Conservation (phyloP, 2,329 filamentous ascomycete species). For the Nemania bipapillata region DNA sequence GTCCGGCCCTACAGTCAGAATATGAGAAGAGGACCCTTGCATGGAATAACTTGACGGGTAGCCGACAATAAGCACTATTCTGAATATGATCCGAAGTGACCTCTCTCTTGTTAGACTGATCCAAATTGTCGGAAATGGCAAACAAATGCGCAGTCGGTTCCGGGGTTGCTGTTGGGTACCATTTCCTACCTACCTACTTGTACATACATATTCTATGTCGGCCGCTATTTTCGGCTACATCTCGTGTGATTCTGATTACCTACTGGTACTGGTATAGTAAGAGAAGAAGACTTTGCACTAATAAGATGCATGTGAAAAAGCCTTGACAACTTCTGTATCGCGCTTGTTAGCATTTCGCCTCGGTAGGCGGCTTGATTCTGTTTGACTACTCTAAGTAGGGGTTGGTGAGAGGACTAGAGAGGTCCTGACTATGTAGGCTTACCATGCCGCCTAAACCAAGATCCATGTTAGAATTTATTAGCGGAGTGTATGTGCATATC, state of each 20-base stretch:
- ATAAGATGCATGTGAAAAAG: slow-evolving; percentile 11
- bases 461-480: background rate
- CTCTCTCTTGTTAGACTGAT: slow-evolving; percentile 3
- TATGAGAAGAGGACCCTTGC: background rate
- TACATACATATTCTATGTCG: background rate
- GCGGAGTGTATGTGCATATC: background rate
- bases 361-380: slow-evolving; percentile 13
- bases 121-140: slow-evolving; percentile 21
- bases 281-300: background rate
- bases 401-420: background rate
- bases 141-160: background rate
- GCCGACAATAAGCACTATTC: background rate
- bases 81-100: background rate
- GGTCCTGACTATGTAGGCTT: background rate
- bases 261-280: background rate
- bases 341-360: background rate
- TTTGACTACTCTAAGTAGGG: background rate
- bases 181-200: background rate
- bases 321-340: background rate
- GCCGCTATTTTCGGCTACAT: background rate
- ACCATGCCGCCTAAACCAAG: background rate
- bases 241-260: background rate
- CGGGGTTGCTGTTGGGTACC: slow-evolving; percentile 5
- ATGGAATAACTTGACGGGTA: background rate
- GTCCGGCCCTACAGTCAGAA: background rate